Conservation (phyloP, 768 basidiomycete species). For the Pisolithus tinctorius region DNA sequence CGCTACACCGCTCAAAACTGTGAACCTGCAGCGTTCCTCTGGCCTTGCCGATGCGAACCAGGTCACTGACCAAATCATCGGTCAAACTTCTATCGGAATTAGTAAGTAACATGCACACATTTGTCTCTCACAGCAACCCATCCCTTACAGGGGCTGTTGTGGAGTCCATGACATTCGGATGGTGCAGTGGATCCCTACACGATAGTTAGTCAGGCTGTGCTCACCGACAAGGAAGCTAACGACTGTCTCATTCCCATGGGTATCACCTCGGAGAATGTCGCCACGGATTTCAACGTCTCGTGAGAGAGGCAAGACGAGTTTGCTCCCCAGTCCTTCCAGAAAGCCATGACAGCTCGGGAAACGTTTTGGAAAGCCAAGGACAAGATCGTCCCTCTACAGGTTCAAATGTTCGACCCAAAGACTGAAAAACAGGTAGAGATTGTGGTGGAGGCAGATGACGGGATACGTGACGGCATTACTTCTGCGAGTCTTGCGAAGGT, state of each 20-base stretch:
- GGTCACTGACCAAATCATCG: conserved; percentile 76
- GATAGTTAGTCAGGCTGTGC: conserved; percentile 54
- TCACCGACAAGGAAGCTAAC: conserved; percentile 59
- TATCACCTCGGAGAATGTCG: conserved; percentile 92
- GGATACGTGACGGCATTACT: conserved; percentile 81
- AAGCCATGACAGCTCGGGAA: conserved; percentile 75
- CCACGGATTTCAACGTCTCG: conserved; percentile 65
- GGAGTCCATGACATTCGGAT: conserved; percentile 85
- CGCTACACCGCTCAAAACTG: conserved; percentile 66
- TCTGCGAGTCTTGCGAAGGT: conserved; percentile 70
- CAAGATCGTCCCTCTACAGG: conserved; percentile 79
- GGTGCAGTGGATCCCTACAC: conserved; percentile 50
- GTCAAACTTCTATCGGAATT: conserved; percentile 87
- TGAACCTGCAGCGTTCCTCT: conserved; percentile 89
- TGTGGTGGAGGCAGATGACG: conserved; percentile 76
- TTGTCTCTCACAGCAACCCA: conserved; percentile 3
- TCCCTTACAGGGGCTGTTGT: conserved; percentile 63
- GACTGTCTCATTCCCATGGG: conserved; percentile 90
- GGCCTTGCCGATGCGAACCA: conserved; percentile 78
- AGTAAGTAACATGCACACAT: conserved; percentile 39
- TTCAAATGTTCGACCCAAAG: conserved; percentile 65
- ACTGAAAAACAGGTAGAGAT: conserved; percentile 61
- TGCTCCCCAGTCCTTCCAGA: conserved; percentile 78
- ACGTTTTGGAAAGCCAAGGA: conserved; percentile 66
- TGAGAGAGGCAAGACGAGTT: conserved; percentile 80